These are phyloP conservation scores for Helotiales sp. DNA, from an alignment of 2,329 filamentous ascomycete genomes.

Conservation along the genomic window DNA sequence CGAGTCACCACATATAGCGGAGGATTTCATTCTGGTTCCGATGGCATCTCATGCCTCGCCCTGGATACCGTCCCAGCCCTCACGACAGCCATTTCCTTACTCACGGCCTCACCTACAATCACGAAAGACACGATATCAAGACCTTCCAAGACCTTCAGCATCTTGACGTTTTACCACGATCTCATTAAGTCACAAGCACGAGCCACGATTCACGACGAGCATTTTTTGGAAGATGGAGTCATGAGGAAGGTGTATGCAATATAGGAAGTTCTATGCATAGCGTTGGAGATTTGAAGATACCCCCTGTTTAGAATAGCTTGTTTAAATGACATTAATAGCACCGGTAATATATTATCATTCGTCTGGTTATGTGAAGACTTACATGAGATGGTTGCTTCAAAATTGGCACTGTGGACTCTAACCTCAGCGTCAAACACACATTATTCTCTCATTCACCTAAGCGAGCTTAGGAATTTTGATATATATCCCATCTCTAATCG, in stretches of 20 bases:
- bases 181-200: background rate
- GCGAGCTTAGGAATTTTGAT: too few relatives aligned
- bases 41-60: background rate
- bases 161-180: background rate
- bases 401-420: too few relatives aligned
- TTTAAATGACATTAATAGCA: slow-evolving; percentile 1
- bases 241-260: background rate
- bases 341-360: too few relatives aligned
- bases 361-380: too few relatives aligned
- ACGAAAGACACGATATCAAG: background rate
- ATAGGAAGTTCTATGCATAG: slow-evolving; percentile 1
- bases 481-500: too few relatives aligned
- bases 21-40: background rate
- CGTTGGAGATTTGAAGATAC: slow-evolving; percentile 9
- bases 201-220: slow-evolving; percentile 1
- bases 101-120: background rate
- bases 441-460: too few relatives aligned
- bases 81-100: background rate
- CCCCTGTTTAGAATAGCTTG: slow-evolving; percentile 12
- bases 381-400: too few relatives aligned
- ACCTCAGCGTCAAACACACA: too few relatives aligned
- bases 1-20: background rate
- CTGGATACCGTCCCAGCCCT: background rate
- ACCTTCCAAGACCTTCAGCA: background rate
- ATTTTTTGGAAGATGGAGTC: background rate